Conservation (phyloP, 176 grass and related monocot species). For the Themeda triandra region DNA sequence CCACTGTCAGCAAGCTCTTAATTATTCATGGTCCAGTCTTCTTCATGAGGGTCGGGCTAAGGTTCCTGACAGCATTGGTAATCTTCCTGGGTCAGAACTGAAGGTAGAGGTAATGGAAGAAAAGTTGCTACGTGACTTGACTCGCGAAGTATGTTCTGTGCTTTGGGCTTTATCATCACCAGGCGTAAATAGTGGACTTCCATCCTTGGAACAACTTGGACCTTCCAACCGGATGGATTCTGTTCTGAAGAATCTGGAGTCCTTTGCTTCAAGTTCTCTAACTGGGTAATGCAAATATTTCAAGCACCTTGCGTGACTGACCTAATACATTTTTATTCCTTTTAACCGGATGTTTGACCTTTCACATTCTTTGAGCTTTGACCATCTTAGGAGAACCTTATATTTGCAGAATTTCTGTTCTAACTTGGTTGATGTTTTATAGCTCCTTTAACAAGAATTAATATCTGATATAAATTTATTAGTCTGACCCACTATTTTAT, state of each 20-base stretch:
- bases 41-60: conserved; percentile 68
- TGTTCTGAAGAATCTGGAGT: conserved; percentile 59
- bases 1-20: conserved; percentile 91
- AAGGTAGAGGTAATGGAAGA: conserved; percentile 99
- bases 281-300: conserved; percentile 58
- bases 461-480: not conserved
- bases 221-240: conserved; percentile 69
- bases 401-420: not conserved
- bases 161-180: conserved; percentile 76
- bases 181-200: conserved; percentile 72
- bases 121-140: conserved; percentile 91
- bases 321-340: not conserved
- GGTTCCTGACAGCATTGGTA: conserved; percentile 88
- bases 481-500: not conserved
- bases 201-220: conserved; percentile 88
- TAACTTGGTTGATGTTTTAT: not conserved
- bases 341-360: not conserved
- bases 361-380: not conserved
- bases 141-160: conserved; percentile 83
- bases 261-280: conserved; percentile 70
- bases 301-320: not conserved
- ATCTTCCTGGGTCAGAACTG: conserved; percentile 86
- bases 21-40: conserved; percentile 87
- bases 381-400: not conserved
- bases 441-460: not conserved